These are phyloP conservation scores for Oenanthe javanica DNA, from an alignment of 140 eudicot species.

Conservation along the genomic window DNA sequence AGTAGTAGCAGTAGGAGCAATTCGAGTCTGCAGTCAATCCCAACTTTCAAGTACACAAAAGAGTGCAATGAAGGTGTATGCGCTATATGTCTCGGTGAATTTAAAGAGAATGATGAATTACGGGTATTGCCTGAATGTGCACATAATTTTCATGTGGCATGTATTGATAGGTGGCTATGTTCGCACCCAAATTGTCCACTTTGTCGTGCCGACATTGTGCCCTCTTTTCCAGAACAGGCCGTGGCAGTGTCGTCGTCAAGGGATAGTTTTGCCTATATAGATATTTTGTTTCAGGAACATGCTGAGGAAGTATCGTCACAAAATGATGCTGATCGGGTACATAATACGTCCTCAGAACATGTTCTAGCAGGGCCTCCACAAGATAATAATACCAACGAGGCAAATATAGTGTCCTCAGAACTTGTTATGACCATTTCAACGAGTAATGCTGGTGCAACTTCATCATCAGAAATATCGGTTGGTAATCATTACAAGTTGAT, in stretches of 20 bases:
- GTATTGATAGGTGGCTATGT: constrained; percentile 64
- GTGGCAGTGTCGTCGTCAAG: neutral
- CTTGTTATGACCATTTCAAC: neutral
- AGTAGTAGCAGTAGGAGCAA: constrained; percentile 22
- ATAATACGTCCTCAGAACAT: neutral
- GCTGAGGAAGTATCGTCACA: neutral
- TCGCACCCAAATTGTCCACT: constrained; percentile 54
- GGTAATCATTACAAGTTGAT: neutral
- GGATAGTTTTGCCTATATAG: neutral
- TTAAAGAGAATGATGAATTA: constrained; percentile 46
- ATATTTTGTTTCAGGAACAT: neutral
- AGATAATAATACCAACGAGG: neutral
- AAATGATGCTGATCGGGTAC: neutral
- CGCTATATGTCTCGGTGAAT: constrained; percentile 55
- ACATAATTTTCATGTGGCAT: constrained; percentile 48
- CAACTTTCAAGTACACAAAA: constrained; percentile 30
- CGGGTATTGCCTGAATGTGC: constrained; percentile 52
- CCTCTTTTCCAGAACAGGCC: neutral
- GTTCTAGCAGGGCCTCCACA: neutral
- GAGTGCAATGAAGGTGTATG: constrained; percentile 43
- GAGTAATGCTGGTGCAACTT: neutral
- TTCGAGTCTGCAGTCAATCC: constrained; percentile 19
- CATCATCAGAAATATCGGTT: neutral
- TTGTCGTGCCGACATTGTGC: constrained; percentile 43
- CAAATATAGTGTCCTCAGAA: neutral